Evolutionary conservation across 2,329 filamentous ascomycete species (phyloP).

Genomic region (Cryphonectria carpinicola): DNA sequence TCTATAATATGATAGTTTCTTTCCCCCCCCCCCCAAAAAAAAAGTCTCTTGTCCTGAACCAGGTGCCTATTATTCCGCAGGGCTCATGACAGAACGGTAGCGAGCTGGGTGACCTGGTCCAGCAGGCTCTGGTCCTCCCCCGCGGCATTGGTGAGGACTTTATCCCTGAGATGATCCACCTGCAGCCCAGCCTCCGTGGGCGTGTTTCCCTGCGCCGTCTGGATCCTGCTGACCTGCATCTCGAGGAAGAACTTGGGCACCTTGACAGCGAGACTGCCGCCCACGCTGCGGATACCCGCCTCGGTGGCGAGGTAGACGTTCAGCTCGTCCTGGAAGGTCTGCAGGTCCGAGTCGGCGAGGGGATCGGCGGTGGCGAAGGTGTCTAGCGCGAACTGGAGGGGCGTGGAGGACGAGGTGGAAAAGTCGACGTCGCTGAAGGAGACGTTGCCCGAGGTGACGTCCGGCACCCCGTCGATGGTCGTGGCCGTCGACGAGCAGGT

Average conservation of each 20-base stretch:
- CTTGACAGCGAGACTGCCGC: slow-evolving; percentile 59
- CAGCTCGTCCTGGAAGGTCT: slow-evolving; percentile 55
- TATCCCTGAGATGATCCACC: slow-evolving; percentile 60
- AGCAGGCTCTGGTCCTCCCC: slow-evolving; percentile 52
- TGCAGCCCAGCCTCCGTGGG: slow-evolving; percentile 55
- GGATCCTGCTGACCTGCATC: slow-evolving; percentile 62
- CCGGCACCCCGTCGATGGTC: slow-evolving; percentile 58
- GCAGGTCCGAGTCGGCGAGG: slow-evolving; percentile 53
- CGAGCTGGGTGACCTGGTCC: slow-evolving; percentile 55
- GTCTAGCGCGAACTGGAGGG: slow-evolving; percentile 58
- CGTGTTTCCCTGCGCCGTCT: slow-evolving; percentile 60
- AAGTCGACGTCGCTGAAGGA: slow-evolving; percentile 63
- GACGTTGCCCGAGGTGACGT: slow-evolving; percentile 55
- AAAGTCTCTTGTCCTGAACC: too few species aligned
- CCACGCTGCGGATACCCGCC: slow-evolving; percentile 58
- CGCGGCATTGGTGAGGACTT: slow-evolving; percentile 60
- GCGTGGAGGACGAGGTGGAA: slow-evolving; percentile 48
- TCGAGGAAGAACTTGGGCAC: slow-evolving; percentile 66
- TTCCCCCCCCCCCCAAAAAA: too few species aligned
- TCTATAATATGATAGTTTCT: too few species aligned
- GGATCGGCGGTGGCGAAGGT: slow-evolving; percentile 56
- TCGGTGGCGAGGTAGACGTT: slow-evolving; percentile 64
- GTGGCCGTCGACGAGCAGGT: slow-evolving; percentile 53
- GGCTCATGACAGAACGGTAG: slow-evolving; percentile 24
- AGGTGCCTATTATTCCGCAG: not conserved